Base-by-base conservation (phyloP, 148 eudicot genomes). In the Fagopyrum esculentum region DNA sequence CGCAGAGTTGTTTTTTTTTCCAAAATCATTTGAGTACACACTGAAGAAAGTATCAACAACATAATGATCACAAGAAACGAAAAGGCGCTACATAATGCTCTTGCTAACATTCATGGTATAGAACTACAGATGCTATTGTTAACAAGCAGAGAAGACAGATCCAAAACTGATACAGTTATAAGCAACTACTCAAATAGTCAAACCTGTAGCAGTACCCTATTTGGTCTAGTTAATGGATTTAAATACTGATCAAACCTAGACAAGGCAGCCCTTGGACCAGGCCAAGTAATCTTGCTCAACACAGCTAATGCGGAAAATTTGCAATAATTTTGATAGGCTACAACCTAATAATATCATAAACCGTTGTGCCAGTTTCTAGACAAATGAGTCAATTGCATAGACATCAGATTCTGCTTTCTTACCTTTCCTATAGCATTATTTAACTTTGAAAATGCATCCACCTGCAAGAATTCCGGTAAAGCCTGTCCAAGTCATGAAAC, bases 401-500 rank as follows among this genome's bases (percentile, higher is more conserved):
- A 35, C 3, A 2, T 35, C 40, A 35, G 40, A 30, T 30, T 8
- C 47, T 45, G 16, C 45, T 59, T 17, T 55, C 66, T 82, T 82
- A 92, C 98, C 97, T 95, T 88, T 71, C 94, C 99, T 75, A 95
- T 95, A 76, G 96, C 89, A 84, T 74, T 89, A 84, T 87, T 95
- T 73, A 95, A 77, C 81, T 92, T 95, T 45, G 96, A 88, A 88
- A 95, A 95, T 66, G 99, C 97, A 83, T 95, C 97, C 75, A 95
- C 99, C 87, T 92, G 99, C 75, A 92, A 86, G 81, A 95, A 92
- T 83, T 92, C 94, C 64, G 99, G 99, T 72, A 95, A 84, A 49
- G 90, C 91, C 99, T 95, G 91, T 85, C 45, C n/a, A 4, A 49
- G 40, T 35, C 40, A 49, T 49, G 15, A 66, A 66, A 40, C 9